Base-by-base conservation (phyloP, 345 rosid species). In the Pugionium dolabratum region DNA sequence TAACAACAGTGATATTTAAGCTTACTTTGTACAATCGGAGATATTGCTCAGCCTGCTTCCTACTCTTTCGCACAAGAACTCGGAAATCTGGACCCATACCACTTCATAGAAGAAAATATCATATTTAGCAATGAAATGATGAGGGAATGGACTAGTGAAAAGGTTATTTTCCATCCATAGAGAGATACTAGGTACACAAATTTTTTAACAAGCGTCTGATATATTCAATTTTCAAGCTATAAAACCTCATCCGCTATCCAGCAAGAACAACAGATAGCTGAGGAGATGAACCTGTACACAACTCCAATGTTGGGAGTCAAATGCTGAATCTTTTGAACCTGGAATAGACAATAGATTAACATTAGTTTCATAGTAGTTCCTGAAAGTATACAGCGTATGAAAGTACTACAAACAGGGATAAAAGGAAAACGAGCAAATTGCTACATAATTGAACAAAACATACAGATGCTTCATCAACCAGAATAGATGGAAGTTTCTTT, bases 71-170 rank as follows among this genome's bases (percentile, higher is more conserved):
- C 67, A 93, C 98, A 66, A 93, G 78, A 71, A 92, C 98, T 69
- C 96, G 80, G 66, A 90, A 92, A 78, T 90, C 97, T 52, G 97
- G 97, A 59, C 98, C 98, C 96, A 92, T 92, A 31, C 98, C 96
- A 82, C 98, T 92, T 66, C 80, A 79, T 5, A 41, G 4, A 40
- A 66, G 62, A 5, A 54, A 60, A 60, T 7, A 72, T 34, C 26
- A 42, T 33, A 57, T 44, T 71, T n/a, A 57, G 65, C 40, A 50
- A 1, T 44, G 1, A 29, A 58, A 18, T 58, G 2, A 34, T 27
- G 35, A 64, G 33, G 30, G 7, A 9, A 6, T 1, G 7, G 11
- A 39, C 69, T 9, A 62, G 45, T 31, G 11, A 35, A 43, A 35
- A 48, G 3, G n/a, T 45, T 45, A 7, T 4, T 39, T 28, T 36